These are phyloP conservation scores for Chlamydomonas schloesseri DNA, from an alignment of 139 green algal genomes.

Conservation along the genomic window DNA sequence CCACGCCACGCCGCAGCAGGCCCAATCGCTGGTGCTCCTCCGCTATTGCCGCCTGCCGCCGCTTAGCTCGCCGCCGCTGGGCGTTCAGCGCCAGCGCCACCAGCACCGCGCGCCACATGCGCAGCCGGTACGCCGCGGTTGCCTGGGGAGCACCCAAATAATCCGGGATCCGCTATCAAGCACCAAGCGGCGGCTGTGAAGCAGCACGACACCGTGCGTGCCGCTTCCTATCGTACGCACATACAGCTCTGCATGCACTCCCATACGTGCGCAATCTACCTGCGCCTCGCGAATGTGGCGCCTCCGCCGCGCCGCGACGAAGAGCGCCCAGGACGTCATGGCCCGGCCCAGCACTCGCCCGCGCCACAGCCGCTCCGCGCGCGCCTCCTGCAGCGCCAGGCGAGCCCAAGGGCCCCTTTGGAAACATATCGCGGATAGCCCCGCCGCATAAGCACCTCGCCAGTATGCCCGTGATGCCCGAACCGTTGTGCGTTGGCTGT, in stretches of 20 bases:
- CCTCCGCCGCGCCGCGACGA: neutral
- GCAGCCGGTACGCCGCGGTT: neutral
- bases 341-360: neutral
- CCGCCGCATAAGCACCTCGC: too few species aligned
- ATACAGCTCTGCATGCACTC: too few species aligned
- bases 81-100: conserved; percentile 10
- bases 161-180: too few species aligned
- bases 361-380: neutral
- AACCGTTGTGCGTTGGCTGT: too few species aligned
- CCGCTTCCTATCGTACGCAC: too few species aligned
- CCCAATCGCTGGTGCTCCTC: neutral
- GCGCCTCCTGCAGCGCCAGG: neutral
- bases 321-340: conserved; percentile 12
- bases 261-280: too few species aligned
- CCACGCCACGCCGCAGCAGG: conserved; percentile 11
- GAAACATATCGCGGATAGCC: too few species aligned
- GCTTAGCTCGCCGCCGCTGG: conserved; percentile 13
- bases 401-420: too few species aligned
- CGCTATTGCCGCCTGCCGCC: neutral
- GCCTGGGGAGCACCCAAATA: too few species aligned
- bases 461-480: too few species aligned
- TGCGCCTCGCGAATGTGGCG: neutral
- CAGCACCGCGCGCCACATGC: neutral
- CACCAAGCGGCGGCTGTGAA: too few species aligned
- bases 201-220: too few species aligned